A percentile compares a stretch with the other conserved stretches of the same genome.
Conservation (phyloP, 1,284 basidiomycete genomes). For the Wolfiporia cocos region DNA sequence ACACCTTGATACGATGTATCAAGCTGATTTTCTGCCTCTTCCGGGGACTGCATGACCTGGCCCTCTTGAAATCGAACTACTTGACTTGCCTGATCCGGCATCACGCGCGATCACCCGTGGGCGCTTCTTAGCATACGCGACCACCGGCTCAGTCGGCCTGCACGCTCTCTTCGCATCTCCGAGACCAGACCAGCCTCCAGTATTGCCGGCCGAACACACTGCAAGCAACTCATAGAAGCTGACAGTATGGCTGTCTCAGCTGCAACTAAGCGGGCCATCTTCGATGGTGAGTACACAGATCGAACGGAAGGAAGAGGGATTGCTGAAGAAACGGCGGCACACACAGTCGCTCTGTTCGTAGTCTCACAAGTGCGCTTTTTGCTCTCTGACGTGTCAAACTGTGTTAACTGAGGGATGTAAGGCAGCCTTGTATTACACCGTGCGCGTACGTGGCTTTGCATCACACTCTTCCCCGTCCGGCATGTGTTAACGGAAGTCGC, state of each 20-base stretch:
- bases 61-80: too few species aligned
- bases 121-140: too few species aligned
- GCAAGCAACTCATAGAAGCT: too few species aligned
- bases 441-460: constrained; percentile 31
- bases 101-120: too few species aligned
- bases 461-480: neutral
- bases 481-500: neutral
- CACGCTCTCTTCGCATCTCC: too few species aligned
- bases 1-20: too few species aligned
- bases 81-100: too few species aligned
- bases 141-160: too few species aligned
- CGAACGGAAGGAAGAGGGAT: neutral
- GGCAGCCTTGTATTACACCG: constrained; percentile 46
- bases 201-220: too few species aligned
- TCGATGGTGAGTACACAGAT: constrained; percentile 39
- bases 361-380: constrained; percentile 51
- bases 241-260: constrained; percentile 28
- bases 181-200: too few species aligned
- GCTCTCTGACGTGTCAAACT: constrained; percentile 13
- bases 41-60: too few species aligned
- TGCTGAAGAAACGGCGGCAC: neutral
- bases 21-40: too few species aligned
- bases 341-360: constrained; percentile 50
- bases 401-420: constrained; percentile 17
- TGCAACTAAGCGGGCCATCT: constrained; percentile 36